These are phyloP conservation scores for Phytophthora uliginosa DNA, from an alignment of 352 stramenopile species.

Conservation along the genomic window DNA sequence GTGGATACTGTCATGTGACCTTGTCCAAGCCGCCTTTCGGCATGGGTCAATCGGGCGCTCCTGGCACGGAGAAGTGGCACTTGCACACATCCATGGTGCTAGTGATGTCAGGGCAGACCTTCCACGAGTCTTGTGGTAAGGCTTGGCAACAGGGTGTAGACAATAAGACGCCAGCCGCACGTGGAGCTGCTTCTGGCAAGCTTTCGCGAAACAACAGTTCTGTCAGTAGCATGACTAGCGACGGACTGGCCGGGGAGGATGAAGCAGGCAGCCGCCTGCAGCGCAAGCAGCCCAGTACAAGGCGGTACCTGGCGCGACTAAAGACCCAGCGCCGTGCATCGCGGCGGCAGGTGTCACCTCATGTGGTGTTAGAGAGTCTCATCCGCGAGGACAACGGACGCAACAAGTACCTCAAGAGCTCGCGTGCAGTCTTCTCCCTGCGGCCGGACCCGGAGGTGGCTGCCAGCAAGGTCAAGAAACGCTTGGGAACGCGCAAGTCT, in stretches of 20 bases:
- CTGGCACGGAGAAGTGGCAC: constrained; percentile 85
- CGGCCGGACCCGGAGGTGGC: constrained; percentile 80
- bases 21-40: constrained; percentile 88
- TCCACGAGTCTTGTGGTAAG: constrained; percentile 90
- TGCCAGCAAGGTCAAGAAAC: constrained; percentile 81
- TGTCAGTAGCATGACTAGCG: constrained; percentile 43
- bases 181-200: constrained; percentile 35
- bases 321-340: constrained; percentile 76
- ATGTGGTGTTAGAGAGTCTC: constrained; percentile 85
- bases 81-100: constrained; percentile 88
- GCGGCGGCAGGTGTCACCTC: constrained; percentile 72
- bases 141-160: constrained; percentile 87
- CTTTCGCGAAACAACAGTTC: constrained; percentile 56
- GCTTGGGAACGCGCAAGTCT: constrained; percentile 70
- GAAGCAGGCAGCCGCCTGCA: constrained; percentile 67
- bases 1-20: constrained; percentile 84
- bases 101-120: constrained; percentile 79
- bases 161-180: constrained; percentile 51
- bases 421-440: constrained; percentile 77
- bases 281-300: constrained; percentile 83
- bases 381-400: constrained; percentile 82
- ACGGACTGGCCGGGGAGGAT: constrained; percentile 49
- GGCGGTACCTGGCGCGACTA: constrained; percentile 81
- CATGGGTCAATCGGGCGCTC: constrained; percentile 79
- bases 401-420: constrained; percentile 90